phyloP scores from a whole-genome alignment of 495 filamentous ascomycete species.

The Annulohypoxylon maeteangense region DNA sequence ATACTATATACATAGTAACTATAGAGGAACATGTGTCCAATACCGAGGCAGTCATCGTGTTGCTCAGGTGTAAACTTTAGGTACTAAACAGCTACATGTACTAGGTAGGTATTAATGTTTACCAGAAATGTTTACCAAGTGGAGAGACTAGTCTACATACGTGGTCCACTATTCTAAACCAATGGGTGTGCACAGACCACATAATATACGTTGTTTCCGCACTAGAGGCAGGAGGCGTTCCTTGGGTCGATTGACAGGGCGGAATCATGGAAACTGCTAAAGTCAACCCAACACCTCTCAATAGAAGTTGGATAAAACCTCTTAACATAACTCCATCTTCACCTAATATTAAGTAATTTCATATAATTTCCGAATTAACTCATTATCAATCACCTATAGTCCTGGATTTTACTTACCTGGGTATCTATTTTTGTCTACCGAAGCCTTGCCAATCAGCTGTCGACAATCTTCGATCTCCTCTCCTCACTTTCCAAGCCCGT shows the following conservation, averaged over 20 bases:
- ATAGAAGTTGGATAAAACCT: constrained; percentile 1
- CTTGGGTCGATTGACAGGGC: neutral
- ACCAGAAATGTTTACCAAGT: neutral
- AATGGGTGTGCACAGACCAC: constrained; percentile 21
- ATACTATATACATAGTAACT: no score
- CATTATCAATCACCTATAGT: neutral
- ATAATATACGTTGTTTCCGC: constrained; percentile 1
- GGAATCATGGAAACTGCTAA: constrained; percentile 11
- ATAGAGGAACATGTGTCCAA: neutral
- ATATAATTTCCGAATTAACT: no score
- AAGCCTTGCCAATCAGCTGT: constrained; percentile 9
- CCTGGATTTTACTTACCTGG: neutral
- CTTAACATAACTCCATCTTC: constrained; percentile 8
- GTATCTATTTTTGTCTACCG: neutral
- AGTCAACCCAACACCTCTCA: constrained; percentile 23
- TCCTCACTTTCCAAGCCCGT: constrained; percentile 13
- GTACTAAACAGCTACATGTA: no score
- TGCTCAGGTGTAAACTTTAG: neutral
- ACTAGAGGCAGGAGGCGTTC: constrained; percentile 4
- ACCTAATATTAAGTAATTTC: neutral
- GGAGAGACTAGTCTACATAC: constrained; percentile 30
- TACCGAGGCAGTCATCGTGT: neutral
- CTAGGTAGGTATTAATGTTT: no score
- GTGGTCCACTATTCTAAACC: constrained; percentile 29
- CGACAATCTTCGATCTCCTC: constrained; percentile 4